A percentile compares a stretch with the other conserved stretches of the same genome.
These are phyloP conservation scores for Ganoderma lingzhi DNA, from an alignment of 1,284 basidiomycete genomes.

Conservation along the genomic window DNA sequence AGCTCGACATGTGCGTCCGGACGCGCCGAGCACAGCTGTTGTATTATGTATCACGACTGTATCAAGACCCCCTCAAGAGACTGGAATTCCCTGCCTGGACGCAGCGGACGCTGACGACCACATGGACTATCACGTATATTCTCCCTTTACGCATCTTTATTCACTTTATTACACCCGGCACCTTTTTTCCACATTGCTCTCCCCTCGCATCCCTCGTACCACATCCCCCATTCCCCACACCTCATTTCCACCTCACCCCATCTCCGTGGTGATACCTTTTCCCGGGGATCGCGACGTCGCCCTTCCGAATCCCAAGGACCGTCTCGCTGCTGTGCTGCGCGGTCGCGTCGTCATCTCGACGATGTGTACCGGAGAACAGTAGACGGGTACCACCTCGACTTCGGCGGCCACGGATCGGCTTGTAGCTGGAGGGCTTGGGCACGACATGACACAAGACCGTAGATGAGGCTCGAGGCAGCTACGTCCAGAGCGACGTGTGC, in stretches of 20 bases:
- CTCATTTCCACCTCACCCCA: constrained; percentile 20
- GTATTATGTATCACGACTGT: constrained; percentile 37
- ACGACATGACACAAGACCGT: constrained; percentile 78
- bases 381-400: constrained; percentile 52
- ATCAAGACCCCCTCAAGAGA: constrained; percentile 46
- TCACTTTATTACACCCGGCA: constrained; percentile 44
- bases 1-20: constrained; percentile 41
- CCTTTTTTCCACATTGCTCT: constrained; percentile 42
- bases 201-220: constrained; percentile 20
- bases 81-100: constrained; percentile 59
- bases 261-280: constrained; percentile 32
- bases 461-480: constrained; percentile 57
- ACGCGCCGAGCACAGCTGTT: constrained; percentile 38
- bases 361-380: constrained; percentile 31
- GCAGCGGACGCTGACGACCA: constrained; percentile 58
- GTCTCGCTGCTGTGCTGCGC: constrained; percentile 62
- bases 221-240: constrained; percentile 10
- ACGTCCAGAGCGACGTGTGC: constrained; percentile 52
- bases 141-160: constrained; percentile 53
- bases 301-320: constrained; percentile 36
- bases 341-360: constrained; percentile 24
- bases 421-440: constrained; percentile 52
- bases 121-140: constrained; percentile 48
- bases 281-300: constrained; percentile 36
- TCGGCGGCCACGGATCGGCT: constrained; percentile 51